Percentiles rank a stretch among this genome's conserved stretches.
These are phyloP conservation scores for Cyclospora cayetanensis DNA, from an alignment of 169 alveolate species.

Conservation along the genomic window DNA sequence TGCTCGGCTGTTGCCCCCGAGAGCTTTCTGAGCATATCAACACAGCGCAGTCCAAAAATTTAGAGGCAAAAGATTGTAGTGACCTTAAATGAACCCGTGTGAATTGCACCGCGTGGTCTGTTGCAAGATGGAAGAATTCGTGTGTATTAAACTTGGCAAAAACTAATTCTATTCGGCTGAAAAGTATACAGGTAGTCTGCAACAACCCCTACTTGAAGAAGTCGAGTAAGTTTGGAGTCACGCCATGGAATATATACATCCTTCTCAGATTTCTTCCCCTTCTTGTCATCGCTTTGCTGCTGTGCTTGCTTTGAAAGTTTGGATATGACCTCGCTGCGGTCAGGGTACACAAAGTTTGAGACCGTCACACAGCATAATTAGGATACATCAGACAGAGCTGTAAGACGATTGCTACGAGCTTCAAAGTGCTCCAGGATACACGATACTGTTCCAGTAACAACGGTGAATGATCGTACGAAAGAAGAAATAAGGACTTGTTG, in stretches of 20 bases:
- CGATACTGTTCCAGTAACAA: not conserved
- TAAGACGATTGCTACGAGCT: not conserved
- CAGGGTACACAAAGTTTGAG: not conserved
- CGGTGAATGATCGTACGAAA: slow-evolving; percentile 32
- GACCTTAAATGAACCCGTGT: not conserved
- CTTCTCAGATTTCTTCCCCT: slow-evolving; percentile 76
- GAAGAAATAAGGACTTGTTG: slow-evolving; percentile 78
- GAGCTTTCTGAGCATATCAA: slow-evolving; percentile 61
- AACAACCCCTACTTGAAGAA: slow-evolving; percentile 72
- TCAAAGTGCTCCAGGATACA: not conserved
- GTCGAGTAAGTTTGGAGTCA: slow-evolving; percentile 83
- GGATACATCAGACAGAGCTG: not conserved
- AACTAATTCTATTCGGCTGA: not conserved
- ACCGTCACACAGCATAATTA: not conserved
- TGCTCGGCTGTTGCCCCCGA: slow-evolving; percentile 84
- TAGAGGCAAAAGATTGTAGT: not conserved
- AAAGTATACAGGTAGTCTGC: not conserved
- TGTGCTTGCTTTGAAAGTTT: slow-evolving; percentile 82
- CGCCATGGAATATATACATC: slow-evolving; percentile 82
- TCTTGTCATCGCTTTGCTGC: slow-evolving; percentile 75
- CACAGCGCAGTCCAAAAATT: not conserved
- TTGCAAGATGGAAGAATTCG: not conserved
- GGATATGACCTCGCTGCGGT: slow-evolving; percentile 81
- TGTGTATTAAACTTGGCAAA: not conserved
- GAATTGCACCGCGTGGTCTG: not conserved